Conservation (phyloP, 1,284 basidiomycete species). For the Sanghuangporus sanghuang region DNA sequence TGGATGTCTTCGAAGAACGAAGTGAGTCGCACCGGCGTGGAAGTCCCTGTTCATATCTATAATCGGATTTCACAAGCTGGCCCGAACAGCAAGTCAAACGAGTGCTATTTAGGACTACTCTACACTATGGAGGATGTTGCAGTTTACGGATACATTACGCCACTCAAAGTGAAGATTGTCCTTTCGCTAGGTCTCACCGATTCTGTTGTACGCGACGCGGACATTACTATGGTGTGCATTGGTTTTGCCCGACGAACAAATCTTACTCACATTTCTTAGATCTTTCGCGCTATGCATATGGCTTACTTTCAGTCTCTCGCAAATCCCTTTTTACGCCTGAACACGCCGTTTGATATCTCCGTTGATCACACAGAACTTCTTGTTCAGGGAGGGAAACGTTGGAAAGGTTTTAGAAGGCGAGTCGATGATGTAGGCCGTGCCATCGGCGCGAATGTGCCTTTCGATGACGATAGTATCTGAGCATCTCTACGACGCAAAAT, state of each 20-base stretch:
- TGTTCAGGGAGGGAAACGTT: constrained; percentile 56
- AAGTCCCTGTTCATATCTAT: constrained; percentile 15
- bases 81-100: constrained; percentile 45
- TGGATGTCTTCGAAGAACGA: constrained; percentile 79
- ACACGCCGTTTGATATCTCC: constrained; percentile 39
- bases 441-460: constrained; percentile 35
- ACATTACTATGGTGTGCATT: constrained; percentile 56
- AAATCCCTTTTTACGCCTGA: constrained; percentile 71
- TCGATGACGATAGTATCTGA: constrained; percentile 11
- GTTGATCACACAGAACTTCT: constrained; percentile 51
- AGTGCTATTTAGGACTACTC: constrained; percentile 73
- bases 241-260: background rate
- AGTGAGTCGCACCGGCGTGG: constrained; percentile 28
- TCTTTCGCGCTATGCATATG: constrained; percentile 77
- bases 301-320: constrained; percentile 72
- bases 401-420: constrained; percentile 59
- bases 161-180: constrained; percentile 76
- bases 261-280: constrained; percentile 34
- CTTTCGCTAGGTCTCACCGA: constrained; percentile 72
- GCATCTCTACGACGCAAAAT: background rate
- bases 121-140: constrained; percentile 80
- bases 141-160: constrained; percentile 80
- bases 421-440: constrained; percentile 68
- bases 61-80: constrained; percentile 25
- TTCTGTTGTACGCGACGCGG: constrained; percentile 68